Percentiles rank a stretch among this genome's conserved stretches.
Evolutionary conservation across 2,329 filamentous ascomycete species (phyloP).

Genomic region (Botryotinia convoluta): DNA sequence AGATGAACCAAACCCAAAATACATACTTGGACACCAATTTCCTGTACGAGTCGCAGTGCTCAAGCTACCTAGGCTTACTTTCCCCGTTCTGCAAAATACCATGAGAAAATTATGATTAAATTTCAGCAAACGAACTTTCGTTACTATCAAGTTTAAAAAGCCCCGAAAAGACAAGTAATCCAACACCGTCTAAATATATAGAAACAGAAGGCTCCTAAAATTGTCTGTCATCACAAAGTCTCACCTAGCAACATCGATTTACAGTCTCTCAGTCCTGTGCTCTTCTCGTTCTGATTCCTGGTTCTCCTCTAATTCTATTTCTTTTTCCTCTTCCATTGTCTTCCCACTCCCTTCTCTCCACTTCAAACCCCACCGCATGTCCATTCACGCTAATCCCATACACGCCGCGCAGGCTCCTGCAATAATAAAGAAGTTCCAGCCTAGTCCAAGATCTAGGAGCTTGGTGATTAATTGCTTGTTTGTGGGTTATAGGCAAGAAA

Average conservation of each 20-base stretch:
- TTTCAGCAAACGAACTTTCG: background rate
- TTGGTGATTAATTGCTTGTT: background rate
- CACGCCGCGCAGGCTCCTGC: background rate
- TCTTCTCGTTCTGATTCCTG: background rate
- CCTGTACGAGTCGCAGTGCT: background rate
- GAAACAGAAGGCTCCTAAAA: background rate
- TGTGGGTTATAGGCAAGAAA: background rate
- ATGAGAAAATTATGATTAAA: background rate
- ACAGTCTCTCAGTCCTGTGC: background rate
- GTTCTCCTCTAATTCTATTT: background rate
- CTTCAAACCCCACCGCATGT: background rate
- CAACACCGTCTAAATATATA: background rate
- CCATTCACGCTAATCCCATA: background rate
- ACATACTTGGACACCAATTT: background rate
- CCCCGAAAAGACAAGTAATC: background rate
- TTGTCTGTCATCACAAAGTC: background rate
- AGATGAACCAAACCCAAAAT: background rate
- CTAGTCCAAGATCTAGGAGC: background rate
- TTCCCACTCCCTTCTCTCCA: background rate
- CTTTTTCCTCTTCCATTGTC: background rate
- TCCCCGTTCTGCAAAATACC: background rate
- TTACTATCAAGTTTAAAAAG: background rate
- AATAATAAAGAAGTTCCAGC: background rate
- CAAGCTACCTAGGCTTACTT: background rate
- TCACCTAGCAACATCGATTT: background rate